Evolutionary conservation across 2,329 filamentous ascomycete genomes (phyloP).

Genomic region (Ambrosiella beaveri): DNA sequence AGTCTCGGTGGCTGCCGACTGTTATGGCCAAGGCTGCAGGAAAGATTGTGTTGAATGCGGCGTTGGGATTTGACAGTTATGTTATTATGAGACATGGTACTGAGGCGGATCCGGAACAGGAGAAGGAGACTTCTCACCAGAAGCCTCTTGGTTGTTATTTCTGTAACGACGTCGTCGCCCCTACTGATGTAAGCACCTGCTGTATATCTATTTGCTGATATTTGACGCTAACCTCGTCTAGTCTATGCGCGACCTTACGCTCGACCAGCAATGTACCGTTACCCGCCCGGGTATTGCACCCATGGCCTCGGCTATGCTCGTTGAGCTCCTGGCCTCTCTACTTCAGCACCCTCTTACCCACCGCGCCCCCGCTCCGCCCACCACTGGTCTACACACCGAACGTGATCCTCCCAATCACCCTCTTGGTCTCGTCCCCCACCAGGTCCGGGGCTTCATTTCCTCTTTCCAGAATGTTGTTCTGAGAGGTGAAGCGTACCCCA

Average conservation of each 20-base stretch:
- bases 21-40: slow-evolving; percentile 85
- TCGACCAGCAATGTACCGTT: slow-evolving; percentile 96
- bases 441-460: slow-evolving; percentile 60
- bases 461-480: slow-evolving; percentile 60
- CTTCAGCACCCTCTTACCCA: slow-evolving; percentile 69
- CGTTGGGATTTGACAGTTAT: slow-evolving; percentile 88
- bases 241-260: slow-evolving; percentile 85
- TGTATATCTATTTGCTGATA: slow-evolving; percentile 3
- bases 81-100: slow-evolving; percentile 93
- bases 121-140: slow-evolving; percentile 15
- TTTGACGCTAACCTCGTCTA: slow-evolving; percentile 23
- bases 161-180: slow-evolving; percentile 93
- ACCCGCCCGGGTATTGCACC: slow-evolving; percentile 84
- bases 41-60: slow-evolving; percentile 94
- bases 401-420: slow-evolving; percentile 41
- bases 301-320: slow-evolving; percentile 77
- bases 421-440: slow-evolving; percentile 58
- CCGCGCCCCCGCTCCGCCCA: slow-evolving; percentile 39
- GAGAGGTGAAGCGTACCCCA: slow-evolving; percentile 57
- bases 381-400: slow-evolving; percentile 27
- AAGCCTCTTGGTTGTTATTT: slow-evolving; percentile 85
- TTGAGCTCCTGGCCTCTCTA: slow-evolving; percentile 75
- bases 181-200: slow-evolving; percentile 55
- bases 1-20: slow-evolving; percentile 88
- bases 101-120: slow-evolving; percentile 28